Conservation (phyloP, 2,329 filamentous ascomycete genomes). For the Phoma herbarum region DNA sequence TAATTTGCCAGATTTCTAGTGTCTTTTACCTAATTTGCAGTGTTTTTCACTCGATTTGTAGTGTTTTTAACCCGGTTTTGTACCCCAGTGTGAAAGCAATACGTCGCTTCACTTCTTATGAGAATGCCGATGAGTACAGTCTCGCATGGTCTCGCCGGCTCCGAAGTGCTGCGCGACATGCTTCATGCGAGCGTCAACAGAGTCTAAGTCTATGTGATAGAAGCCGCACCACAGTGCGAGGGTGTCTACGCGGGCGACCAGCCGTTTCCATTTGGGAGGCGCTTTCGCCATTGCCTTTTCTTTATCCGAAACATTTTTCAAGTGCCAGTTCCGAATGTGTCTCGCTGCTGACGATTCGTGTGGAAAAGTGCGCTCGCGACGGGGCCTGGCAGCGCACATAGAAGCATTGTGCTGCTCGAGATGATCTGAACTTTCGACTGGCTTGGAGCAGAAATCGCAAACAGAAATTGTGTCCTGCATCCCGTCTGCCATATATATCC, state of each 20-base stretch:
- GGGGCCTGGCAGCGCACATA: not conserved
- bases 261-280: not conserved
- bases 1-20: too few relatives aligned
- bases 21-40: too few relatives aligned
- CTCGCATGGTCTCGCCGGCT: not conserved
- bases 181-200: not conserved
- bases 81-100: not conserved
- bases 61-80: too few relatives aligned
- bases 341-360: not conserved
- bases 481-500: not conserved
- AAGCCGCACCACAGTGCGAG: not conserved
- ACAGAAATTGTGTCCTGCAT: not conserved
- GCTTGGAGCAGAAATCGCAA: not conserved
- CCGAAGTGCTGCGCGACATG: not conserved
- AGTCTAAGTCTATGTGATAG: not conserved
- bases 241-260: not conserved
- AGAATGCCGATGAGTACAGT: not conserved
- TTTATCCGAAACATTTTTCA: not conserved
- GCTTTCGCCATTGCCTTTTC: not conserved
- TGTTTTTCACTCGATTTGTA: too few relatives aligned
- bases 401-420: not conserved
- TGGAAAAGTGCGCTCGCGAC: not conserved
- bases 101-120: not conserved
- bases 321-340: not conserved
- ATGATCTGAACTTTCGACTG: not conserved